phyloP scores from a whole-genome alignment of 2,329 filamentous ascomycete genomes.

The Thielaviopsis ethacetica region DNA sequence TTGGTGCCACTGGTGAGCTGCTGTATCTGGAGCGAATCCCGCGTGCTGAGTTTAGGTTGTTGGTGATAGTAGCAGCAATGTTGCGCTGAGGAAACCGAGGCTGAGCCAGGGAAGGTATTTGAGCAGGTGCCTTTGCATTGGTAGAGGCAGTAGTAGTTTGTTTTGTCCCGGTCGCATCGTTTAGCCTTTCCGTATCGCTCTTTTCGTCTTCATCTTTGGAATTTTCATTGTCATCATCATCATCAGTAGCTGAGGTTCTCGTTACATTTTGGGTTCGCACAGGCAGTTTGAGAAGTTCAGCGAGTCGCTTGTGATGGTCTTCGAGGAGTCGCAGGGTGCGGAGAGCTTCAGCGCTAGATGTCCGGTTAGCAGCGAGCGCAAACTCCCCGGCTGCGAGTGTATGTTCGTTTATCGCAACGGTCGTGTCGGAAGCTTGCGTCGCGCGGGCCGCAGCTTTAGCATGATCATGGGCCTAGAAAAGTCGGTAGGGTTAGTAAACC shows the following conservation, averaged over 20 bases:
- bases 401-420: constrained; percentile 74
- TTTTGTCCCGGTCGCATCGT: background rate
- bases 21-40: constrained; percentile 55
- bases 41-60: constrained; percentile 69
- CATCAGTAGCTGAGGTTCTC: constrained; percentile 17
- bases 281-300: constrained; percentile 62
- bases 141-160: background rate
- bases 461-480: constrained; percentile 65
- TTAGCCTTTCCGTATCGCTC: constrained; percentile 13
- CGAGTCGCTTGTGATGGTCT: constrained; percentile 70
- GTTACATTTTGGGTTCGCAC: constrained; percentile 41
- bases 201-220: constrained; percentile 21
- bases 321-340: constrained; percentile 75
- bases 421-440: constrained; percentile 56
- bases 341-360: constrained; percentile 53
- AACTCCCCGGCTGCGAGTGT: constrained; percentile 79
- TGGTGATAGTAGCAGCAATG: constrained; percentile 68
- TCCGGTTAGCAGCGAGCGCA: constrained; percentile 60
- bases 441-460: constrained; percentile 69
- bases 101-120: constrained; percentile 28
- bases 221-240: constrained; percentile 15
- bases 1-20: constrained; percentile 52
- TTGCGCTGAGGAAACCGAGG: constrained; percentile 32
- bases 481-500: background rate
- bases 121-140: constrained; percentile 24